A percentile compares a stretch with the other conserved stretches of the same genome.
These are phyloP conservation scores for Somion occarium DNA, from an alignment of 1,284 basidiomycete genomes.

Conservation along the genomic window DNA sequence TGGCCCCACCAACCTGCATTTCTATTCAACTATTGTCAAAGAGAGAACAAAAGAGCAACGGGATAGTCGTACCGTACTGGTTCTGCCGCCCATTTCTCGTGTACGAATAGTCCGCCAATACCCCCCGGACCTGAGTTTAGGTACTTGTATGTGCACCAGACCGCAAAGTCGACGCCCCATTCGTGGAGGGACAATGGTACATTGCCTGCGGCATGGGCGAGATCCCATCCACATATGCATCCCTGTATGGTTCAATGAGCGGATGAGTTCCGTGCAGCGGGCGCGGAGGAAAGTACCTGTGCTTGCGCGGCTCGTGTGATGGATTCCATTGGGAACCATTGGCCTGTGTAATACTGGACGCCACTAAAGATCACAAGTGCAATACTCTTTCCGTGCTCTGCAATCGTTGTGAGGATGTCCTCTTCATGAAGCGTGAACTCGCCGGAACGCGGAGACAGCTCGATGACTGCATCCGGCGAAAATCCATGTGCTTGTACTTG, in stretches of 20 bases:
- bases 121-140: slow-evolving; percentile 94
- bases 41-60: background rate
- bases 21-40: slow-evolving; percentile 36
- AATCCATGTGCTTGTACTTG: slow-evolving; percentile 82
- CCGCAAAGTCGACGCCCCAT: slow-evolving; percentile 95
- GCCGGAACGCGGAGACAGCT: slow-evolving; percentile 74
- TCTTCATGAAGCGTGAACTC: slow-evolving; percentile 87
- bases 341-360: slow-evolving; percentile 98
- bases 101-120: slow-evolving; percentile 90
- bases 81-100: slow-evolving; percentile 71
- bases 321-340: slow-evolving; percentile 83
- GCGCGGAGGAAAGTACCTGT: slow-evolving; percentile 42
- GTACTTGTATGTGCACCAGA: slow-evolving; percentile 99
- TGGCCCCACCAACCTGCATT: slow-evolving; percentile 99
- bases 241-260: slow-evolving; percentile 47
- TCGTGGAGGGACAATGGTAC: slow-evolving; percentile 86
- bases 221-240: slow-evolving; percentile 92
- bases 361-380: slow-evolving; percentile 89
- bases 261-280: background rate
- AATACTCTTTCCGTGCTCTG: slow-evolving; percentile 69
- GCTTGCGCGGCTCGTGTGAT: slow-evolving; percentile 85
- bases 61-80: slow-evolving; percentile 19
- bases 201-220: slow-evolving; percentile 95
- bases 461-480: slow-evolving; percentile 70
- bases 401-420: slow-evolving; percentile 82